Conservation (phyloP, 208 protist genomes). For the Leishmania major region DNA sequence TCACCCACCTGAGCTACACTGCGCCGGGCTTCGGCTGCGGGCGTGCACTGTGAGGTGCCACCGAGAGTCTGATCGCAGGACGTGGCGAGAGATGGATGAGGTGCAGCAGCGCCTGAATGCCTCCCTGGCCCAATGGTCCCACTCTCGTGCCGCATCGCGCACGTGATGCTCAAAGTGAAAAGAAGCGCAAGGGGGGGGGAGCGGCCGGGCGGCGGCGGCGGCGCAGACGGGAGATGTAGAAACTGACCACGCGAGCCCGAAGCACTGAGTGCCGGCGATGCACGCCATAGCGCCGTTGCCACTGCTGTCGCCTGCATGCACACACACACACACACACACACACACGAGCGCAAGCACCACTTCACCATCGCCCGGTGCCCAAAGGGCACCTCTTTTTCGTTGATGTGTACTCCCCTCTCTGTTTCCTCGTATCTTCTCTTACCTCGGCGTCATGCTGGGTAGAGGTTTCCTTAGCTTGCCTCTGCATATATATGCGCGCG, state of each 20-base stretch:
- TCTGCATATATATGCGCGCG: not conserved
- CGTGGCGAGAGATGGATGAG: slow-evolving; percentile 44
- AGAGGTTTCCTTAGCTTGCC: not conserved
- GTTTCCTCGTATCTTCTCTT: not conserved
- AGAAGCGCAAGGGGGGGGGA: not conserved
- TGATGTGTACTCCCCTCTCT: not conserved
- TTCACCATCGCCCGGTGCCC: not conserved
- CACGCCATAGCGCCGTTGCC: not conserved
- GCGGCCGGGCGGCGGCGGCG: not conserved
- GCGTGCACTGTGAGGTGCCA: slow-evolving; percentile 47
- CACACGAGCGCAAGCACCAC: not conserved
- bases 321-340: not conserved
- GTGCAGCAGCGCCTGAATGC: slow-evolving; percentile 49
- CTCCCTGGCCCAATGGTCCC: slow-evolving; percentile 37
- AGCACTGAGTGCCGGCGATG: not conserved
- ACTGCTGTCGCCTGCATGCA: too few species aligned
- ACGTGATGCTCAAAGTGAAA: not conserved
- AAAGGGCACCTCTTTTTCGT: not conserved
- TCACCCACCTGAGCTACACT: slow-evolving; percentile 72
- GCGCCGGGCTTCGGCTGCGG: slow-evolving; percentile 60
- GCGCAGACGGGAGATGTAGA: not conserved
- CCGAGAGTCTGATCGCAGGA: slow-evolving; percentile 22
- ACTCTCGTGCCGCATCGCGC: not conserved
- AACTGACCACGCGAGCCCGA: not conserved
- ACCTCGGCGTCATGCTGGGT: not conserved